phyloP scores from a whole-genome alignment of 2,329 filamentous ascomycete genomes.

The Fusarium vanettenii region DNA sequence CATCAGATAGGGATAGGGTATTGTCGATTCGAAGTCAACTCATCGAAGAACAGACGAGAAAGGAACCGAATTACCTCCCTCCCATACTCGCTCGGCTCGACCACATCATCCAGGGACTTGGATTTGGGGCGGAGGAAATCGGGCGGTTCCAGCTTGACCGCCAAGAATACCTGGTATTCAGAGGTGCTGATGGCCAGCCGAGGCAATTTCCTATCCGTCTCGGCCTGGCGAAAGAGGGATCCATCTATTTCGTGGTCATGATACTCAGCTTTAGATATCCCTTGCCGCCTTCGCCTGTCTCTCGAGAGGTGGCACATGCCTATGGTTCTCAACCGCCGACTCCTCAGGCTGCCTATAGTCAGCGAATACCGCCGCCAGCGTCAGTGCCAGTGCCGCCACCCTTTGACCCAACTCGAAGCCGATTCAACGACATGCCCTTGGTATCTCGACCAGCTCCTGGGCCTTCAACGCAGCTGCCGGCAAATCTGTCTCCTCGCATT shows the following conservation, averaged over 20 bases:
- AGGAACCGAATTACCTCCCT: constrained; percentile 72
- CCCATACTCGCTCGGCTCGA: constrained; percentile 70
- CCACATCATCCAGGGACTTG: constrained; percentile 64
- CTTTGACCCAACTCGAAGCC: constrained; percentile 59
- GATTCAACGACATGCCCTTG: constrained; percentile 50
- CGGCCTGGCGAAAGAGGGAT: constrained; percentile 69
- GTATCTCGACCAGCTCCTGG: constrained; percentile 37
- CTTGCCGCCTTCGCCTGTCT: constrained; percentile 56
- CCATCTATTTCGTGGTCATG: constrained; percentile 71
- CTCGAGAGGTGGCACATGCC: constrained; percentile 55
- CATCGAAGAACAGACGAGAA: constrained; percentile 67
- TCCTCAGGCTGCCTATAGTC: constrained; percentile 51
- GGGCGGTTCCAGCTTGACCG: constrained; percentile 63
- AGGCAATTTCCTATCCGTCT: constrained; percentile 63
- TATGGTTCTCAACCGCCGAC: constrained; percentile 52
- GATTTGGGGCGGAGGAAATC: constrained; percentile 65
- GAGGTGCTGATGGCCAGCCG: constrained; percentile 62
- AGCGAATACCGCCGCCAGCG: constrained; percentile 52
- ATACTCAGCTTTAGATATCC: constrained; percentile 57
- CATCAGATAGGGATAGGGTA: constrained; percentile 65
- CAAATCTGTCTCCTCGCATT: constrained; percentile 46
- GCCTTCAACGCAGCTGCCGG: constrained; percentile 45
- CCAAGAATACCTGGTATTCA: constrained; percentile 67
- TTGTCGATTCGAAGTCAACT: constrained; percentile 62
- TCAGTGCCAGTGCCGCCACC: constrained; percentile 52